Evolutionary conservation across 2,329 filamentous ascomycete genomes (phyloP).

Genomic region (Penicillium sp.): DNA sequence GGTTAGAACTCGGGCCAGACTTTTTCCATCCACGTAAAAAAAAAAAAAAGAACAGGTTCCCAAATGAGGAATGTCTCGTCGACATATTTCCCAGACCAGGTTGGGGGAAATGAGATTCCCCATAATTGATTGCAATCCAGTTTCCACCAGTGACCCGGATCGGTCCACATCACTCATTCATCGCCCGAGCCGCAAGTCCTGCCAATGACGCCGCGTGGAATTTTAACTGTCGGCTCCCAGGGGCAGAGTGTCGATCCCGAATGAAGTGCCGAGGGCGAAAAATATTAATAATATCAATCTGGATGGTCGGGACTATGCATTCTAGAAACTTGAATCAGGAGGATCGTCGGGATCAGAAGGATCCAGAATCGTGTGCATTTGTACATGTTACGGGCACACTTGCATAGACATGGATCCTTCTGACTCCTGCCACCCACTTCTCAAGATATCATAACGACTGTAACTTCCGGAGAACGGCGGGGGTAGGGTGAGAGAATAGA

Average conservation of each 20-base stretch:
- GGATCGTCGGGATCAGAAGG: slow-evolving; percentile 7
- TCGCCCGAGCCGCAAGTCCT: background rate
- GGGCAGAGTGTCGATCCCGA: slow-evolving; percentile 16
- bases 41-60: background rate
- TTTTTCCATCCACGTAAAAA: background rate
- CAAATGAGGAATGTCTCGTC: slow-evolving; percentile 10
- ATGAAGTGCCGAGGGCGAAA: slow-evolving; percentile 11
- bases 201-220: slow-evolving; percentile 12
- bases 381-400: too few species aligned
- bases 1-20: background rate
- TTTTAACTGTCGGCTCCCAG: background rate
- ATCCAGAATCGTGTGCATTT: too few species aligned
- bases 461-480: background rate
- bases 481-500: background rate
- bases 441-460: background rate
- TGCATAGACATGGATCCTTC: too few species aligned
- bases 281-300: background rate
- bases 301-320: background rate
- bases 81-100: slow-evolving; percentile 6
- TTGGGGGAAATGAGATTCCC: slow-evolving; percentile 12
- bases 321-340: slow-evolving; percentile 11
- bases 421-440: background rate
- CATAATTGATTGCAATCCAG: background rate
- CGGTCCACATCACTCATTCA: too few species aligned
- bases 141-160: background rate